Base-by-base conservation (phyloP, 768 basidiomycete species). In the Mycena belliarum region DNA sequence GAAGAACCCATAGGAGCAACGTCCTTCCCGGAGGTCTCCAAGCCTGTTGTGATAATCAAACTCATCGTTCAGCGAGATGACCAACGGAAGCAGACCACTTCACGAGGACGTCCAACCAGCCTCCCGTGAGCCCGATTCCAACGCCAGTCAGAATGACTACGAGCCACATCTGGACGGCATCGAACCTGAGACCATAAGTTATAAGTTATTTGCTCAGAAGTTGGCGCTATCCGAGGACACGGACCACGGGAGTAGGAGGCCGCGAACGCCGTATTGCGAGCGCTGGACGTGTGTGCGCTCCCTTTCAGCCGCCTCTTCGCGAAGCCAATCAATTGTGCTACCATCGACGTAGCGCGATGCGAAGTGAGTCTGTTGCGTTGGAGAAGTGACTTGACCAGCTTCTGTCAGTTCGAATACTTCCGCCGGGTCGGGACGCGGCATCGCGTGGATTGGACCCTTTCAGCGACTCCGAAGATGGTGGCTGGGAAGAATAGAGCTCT, bases 101-200 rank as follows among this genome's bases (percentile, higher is more conserved):
- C 9, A 89, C 88, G 37, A 89, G 72, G 8, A 90, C 82, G 71
- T 90, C 88, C 55, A 90, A 64, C 83, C 83, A 88, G 4, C 85
- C 88, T 24, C 88, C 88, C 21, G 82, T 79, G 11, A 87, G 72
- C 5, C 88, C 88, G 42, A 89, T 82, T 1, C 86, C 87, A 20
- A 86, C 65, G 11, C 87, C 88, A 20, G 87, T 87, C 47, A 80
- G 60, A 59, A 87, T 78, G 12, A 88, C 78, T n/a, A 89, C 80
- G 23, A 88, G 72, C 87, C 87, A 89, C 69, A 85, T 77, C 44
- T 81, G 76, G 9, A 79, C 75, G 23, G 82, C 81, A 61, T 89
- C 86, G 43, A 82, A 56, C 59, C 59, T 60, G 21, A 16, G 38
- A 21, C 4, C 26, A 20, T 20, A 12, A 28, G 21, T 55, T 4